Evolutionary conservation across 2,329 filamentous ascomycete genomes (phyloP).

Genomic region (Capronia americana): DNA sequence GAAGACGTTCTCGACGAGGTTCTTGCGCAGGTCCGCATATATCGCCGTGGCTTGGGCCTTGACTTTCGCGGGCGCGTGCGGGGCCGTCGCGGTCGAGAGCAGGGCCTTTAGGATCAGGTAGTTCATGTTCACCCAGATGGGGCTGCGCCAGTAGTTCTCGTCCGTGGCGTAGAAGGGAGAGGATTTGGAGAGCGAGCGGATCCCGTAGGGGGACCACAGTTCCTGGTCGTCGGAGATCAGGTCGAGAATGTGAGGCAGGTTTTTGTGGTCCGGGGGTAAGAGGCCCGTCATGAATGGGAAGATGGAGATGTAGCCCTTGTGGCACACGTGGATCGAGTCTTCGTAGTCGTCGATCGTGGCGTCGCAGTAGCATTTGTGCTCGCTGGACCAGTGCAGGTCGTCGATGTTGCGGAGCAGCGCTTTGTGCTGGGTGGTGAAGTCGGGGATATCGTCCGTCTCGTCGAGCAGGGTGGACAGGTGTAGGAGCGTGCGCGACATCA

Average conservation of each 20-base stretch:
- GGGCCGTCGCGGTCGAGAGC: conserved; percentile 54
- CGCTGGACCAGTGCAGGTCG: conserved; percentile 89
- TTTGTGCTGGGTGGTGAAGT: conserved; percentile 73
- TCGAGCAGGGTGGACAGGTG: conserved; percentile 79
- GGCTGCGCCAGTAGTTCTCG: conserved; percentile 97
- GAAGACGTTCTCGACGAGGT: conserved; percentile 88
- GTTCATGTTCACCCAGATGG: conserved; percentile 96
- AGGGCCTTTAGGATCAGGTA: conserved; percentile 83
- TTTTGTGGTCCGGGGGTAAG: conserved; percentile 73
- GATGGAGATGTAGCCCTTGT: conserved; percentile 93
- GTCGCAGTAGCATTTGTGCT: conserved; percentile 86
- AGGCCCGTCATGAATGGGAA: conserved; percentile 91
- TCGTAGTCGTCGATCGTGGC: conserved; percentile 95
- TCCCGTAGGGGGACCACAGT: conserved; percentile 88
- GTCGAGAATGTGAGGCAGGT: conserved; percentile 75
- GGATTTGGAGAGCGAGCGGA: conserved; percentile 84
- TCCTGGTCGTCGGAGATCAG: conserved; percentile 81
- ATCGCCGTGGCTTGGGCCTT: conserved; percentile 67
- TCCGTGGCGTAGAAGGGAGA: conserved; percentile 84
- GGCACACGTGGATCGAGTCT: conserved; percentile 86
- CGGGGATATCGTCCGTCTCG: conserved; percentile 74
- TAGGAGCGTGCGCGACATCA: conserved; percentile 86
- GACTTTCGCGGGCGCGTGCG: conserved; percentile 31
- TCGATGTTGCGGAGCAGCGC: conserved; percentile 86
- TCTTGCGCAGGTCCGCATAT: conserved; percentile 78